phyloP scores from a whole-genome alignment of 2,329 filamentous ascomycete species.

The Ophiostoma australiae region DNA sequence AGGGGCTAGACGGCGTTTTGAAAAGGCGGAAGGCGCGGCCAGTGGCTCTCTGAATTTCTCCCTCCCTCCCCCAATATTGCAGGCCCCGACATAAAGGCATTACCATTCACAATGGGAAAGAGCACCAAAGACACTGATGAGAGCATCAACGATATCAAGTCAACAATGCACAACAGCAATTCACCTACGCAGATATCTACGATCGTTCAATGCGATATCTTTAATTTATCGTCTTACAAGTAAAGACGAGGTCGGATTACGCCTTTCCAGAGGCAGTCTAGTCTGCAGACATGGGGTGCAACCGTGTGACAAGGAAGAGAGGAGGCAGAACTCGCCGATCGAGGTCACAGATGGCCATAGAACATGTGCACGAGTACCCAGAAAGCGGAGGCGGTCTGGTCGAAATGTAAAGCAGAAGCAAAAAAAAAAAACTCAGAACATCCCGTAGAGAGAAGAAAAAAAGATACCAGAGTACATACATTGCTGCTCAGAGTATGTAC shows the following conservation, averaged over 20 bases:
- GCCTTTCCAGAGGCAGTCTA: slow-evolving; percentile 32
- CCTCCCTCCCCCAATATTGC: background rate
- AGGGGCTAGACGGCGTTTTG: background rate
- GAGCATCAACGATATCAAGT: background rate
- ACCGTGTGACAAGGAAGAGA: background rate
- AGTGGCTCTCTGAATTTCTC: too few relatives aligned
- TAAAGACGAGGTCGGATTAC: slow-evolving; percentile 13
- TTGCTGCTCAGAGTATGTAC: too few relatives aligned
- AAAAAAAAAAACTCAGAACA: background rate
- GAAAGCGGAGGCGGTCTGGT: slow-evolving; percentile 11
- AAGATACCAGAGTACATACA: background rate
- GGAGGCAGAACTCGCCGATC: slow-evolving; percentile 3
- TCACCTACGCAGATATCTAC: too few relatives aligned
- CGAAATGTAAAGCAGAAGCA: background rate
- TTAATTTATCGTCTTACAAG: background rate
- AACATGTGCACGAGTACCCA: background rate
- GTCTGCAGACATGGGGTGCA: slow-evolving; percentile 27
- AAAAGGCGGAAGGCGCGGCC: background rate
- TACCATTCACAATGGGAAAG: background rate
- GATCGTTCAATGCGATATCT: background rate
- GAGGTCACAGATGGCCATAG: background rate
- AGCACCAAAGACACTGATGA: too few relatives aligned
- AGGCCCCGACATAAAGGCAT: background rate
- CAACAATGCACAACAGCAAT: background rate
- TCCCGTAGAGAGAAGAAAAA: background rate